These are phyloP conservation scores for Boletus rufocinnamomeus DNA, from an alignment of 768 basidiomycete species.

Conservation along the genomic window DNA sequence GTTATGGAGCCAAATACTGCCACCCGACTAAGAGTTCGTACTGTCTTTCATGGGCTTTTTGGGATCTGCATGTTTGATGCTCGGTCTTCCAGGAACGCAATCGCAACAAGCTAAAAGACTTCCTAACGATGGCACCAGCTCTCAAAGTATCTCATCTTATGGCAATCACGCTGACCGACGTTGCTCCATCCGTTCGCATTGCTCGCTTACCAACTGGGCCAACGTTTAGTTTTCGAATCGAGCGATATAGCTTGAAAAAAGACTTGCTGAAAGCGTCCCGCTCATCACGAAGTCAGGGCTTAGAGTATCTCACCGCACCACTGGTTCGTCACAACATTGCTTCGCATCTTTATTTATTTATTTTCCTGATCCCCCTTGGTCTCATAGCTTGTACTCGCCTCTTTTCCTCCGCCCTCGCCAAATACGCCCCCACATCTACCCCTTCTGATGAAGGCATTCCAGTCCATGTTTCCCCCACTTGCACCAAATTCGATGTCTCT, in stretches of 20 bases:
- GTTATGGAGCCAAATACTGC: conserved; percentile 99
- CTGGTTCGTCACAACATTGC: conserved; percentile 54
- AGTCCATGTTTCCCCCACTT: conserved; percentile 93
- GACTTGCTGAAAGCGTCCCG: conserved; percentile 70
- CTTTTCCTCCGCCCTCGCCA: conserved; percentile 74
- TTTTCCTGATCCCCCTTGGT: background rate
- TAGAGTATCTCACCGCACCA: conserved; percentile 91
- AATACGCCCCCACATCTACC: conserved; percentile 80
- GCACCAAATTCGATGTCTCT: conserved; percentile 76
- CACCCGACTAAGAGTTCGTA: conserved; percentile 76
- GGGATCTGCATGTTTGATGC: conserved; percentile 14
- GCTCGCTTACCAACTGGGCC: conserved; percentile 88
- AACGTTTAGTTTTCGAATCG: conserved; percentile 89
- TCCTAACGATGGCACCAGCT: conserved; percentile 86
- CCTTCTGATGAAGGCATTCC: conserved; percentile 94
- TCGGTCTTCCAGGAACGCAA: conserved; percentile 71
- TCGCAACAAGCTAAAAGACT: conserved; percentile 91
- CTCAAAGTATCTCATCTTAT: conserved; percentile 91
- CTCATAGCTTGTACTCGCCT: conserved; percentile 80
- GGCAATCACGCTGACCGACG: conserved; percentile 84
- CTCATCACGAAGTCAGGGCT: conserved; percentile 71
- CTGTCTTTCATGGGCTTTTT: background rate
- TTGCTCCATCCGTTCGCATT: conserved; percentile 85
- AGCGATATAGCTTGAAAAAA: conserved; percentile 90
- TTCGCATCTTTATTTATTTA: background rate